phyloP scores from a whole-genome alignment of 768 basidiomycete species.

The Piloderma croceum region DNA sequence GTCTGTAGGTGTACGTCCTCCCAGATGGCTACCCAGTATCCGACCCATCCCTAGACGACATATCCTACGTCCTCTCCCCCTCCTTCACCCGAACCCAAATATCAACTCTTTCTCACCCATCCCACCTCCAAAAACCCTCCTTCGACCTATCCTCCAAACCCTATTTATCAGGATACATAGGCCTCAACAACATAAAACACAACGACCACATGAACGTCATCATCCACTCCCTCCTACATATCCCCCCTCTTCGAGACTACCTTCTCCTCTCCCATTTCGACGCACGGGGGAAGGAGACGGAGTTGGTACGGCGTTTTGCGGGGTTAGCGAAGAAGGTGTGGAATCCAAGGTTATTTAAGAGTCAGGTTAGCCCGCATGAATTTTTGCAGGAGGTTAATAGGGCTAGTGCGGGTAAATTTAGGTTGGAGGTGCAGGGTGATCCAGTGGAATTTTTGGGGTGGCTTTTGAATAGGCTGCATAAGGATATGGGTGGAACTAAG shows the following conservation, averaged over 20 bases:
- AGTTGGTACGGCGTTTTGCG: slow-evolving; percentile 85
- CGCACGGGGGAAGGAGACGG: slow-evolving; percentile 72
- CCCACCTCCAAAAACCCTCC: slow-evolving; percentile 63
- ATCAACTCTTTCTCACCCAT: slow-evolving; percentile 49
- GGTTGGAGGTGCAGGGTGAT: slow-evolving; percentile 91
- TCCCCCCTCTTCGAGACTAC: slow-evolving; percentile 84
- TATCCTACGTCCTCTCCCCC: slow-evolving; percentile 84
- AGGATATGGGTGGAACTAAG: slow-evolving; percentile 91
- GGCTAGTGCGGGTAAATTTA: slow-evolving; percentile 85
- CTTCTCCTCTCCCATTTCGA: slow-evolving; percentile 72
- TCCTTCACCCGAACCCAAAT: slow-evolving; percentile 66
- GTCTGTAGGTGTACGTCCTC: slow-evolving; percentile 89
- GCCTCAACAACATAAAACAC: slow-evolving; percentile 94
- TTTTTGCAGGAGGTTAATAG: slow-evolving; percentile 95
- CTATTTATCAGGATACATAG: slow-evolving; percentile 91
- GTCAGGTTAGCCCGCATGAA: slow-evolving; percentile 98
- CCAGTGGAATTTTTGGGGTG: slow-evolving; percentile 95
- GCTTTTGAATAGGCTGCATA: slow-evolving; percentile 90
- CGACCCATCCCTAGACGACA: slow-evolving; percentile 95
- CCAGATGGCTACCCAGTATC: slow-evolving; percentile 96
- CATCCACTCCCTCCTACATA: slow-evolving; percentile 88
- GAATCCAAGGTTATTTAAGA: slow-evolving; percentile 96
- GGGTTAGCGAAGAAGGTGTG: slow-evolving; percentile 88
- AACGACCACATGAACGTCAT: slow-evolving; percentile 99
- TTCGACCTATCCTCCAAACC: slow-evolving; percentile 79